A percentile compares a stretch with the other conserved stretches of the same genome.
These are phyloP conservation scores for Polysphondylium violaceum DNA, from an alignment of 78 protist genomes.

Conservation along the genomic window DNA sequence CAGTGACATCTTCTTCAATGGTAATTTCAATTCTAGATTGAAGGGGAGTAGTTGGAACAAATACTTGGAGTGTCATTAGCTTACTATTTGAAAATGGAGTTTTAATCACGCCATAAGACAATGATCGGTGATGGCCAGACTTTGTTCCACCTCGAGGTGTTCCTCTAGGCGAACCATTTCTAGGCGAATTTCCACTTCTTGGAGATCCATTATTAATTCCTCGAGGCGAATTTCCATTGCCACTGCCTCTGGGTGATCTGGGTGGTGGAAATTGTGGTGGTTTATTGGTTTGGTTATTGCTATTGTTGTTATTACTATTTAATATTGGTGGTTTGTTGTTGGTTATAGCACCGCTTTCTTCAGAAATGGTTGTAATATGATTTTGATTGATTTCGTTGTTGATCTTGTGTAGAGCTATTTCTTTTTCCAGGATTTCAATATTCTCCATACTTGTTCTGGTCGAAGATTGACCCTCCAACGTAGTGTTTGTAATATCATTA, in stretches of 20 bases:
- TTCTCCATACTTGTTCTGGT: not conserved
- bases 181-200: not conserved
- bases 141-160: not conserved
- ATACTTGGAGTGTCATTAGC: conserved; percentile 14
- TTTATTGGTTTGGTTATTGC: not conserved
- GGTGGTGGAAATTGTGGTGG: not conserved
- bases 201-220: not conserved
- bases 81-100: conserved; percentile 32
- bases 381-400: too few relatives aligned
- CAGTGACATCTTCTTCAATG: conserved; percentile 44
- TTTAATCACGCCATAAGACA: conserved; percentile 7
- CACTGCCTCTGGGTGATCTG: not conserved
- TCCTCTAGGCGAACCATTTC: too few relatives aligned
- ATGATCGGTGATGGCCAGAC: conserved; percentile 17
- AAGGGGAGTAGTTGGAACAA: conserved; percentile 55
- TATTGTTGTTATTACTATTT: not conserved
- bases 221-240: not conserved
- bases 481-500: not conserved
- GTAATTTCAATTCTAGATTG: conserved; percentile 28
- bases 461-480: not conserved
- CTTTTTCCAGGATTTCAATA: not conserved
- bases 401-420: not conserved
- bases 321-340: not conserved
- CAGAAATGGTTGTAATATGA: not conserved
- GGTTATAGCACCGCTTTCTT: not conserved